Evolutionary conservation across 1,284 basidiomycete genomes (phyloP), one percentile per base, ranked within the genome.

Genomic region (Microbotryum violaceum): DNA sequence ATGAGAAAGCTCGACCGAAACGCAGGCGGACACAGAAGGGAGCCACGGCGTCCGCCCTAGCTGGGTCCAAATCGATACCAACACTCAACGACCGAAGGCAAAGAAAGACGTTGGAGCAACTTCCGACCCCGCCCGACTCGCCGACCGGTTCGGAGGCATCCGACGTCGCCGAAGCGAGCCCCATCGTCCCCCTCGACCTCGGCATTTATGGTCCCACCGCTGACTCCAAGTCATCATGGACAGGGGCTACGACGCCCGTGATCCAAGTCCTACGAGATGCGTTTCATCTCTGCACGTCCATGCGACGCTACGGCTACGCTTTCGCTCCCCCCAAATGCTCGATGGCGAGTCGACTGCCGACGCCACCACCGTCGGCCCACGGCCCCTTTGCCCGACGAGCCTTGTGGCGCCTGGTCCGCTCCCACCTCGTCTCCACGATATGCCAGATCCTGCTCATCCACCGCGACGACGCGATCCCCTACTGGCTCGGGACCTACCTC

Each of bases 221-320:
- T 2, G 33, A 25, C 25, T 53, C 51, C n/a, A 27, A 33, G 16
- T 27, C 27, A 18, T 25, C 51, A 18, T n/a, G 25, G 27, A 25
- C n/a, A 6, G n/a, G 61, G 60, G 54, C 23, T 45, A 3, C 42
- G 18, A 1, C 57, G 56, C 49, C 60, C 55, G 0, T 53, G 25
- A 31, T 63, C 21, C 58, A 47, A 29, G 46, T 60, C n/a, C 21
- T 66, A 27, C 27, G 46, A 31, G 62, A 63, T 45, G 61, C 61
- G 6, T 23, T 49, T 1, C 64, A 66, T 47, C 59, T 66, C 23
- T 44, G 63, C 14, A 50, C 58, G 14, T 25, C 49, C 33, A 57
- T 66, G 42, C 51, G 64, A 23, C 59, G 61, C 1, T 25, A 49
- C 31, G 64, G 64, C 1, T 66, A 66, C 58, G 56, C 56, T 16